These are phyloP conservation scores for Mycosarcoma maydis DNA, from an alignment of 1,284 basidiomycete species.

Conservation along the genomic window DNA sequence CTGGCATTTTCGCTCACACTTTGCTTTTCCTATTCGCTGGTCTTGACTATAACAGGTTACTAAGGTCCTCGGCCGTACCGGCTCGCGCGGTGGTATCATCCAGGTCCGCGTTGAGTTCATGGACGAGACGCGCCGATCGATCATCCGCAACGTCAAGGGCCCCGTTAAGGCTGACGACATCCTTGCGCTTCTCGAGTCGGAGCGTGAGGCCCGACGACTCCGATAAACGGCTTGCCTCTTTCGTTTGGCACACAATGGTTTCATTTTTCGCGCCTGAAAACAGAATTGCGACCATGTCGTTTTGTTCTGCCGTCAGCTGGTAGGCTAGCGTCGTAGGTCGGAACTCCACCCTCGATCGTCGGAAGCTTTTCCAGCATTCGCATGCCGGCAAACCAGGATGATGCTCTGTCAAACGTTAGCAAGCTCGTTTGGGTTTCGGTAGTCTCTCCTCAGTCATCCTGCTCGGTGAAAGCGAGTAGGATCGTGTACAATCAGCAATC, in stretches of 20 bases:
- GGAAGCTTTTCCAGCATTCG: background rate
- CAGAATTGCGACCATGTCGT: background rate
- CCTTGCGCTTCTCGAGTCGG: constrained; percentile 94
- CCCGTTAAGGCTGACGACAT: constrained; percentile 97
- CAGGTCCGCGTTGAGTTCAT: constrained; percentile 99
- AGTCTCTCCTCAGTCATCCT: constrained; percentile 15
- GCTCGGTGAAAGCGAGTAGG: constrained; percentile 1
- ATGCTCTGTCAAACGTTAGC: background rate
- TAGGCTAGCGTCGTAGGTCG: constrained; percentile 20
- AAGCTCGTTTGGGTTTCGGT: constrained; percentile 17
- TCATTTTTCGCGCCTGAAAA: too few relatives aligned
- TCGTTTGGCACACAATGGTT: background rate
- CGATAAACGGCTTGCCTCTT: constrained; percentile 29
- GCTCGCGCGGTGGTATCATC: constrained; percentile 98
- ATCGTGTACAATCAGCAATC: constrained; percentile 50
- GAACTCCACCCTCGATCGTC: constrained; percentile 36
- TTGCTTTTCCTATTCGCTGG: constrained; percentile 1
- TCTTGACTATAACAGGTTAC: constrained; percentile 54
- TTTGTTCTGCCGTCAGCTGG: constrained; percentile 4
- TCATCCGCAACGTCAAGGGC: constrained; percentile 99
- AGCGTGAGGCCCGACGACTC: constrained; percentile 91
- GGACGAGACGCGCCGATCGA: constrained; percentile 93
- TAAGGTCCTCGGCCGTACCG: constrained; percentile 96
- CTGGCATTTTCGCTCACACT: constrained; percentile 23
- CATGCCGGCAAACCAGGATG: background rate